Percentiles rank a stretch among this genome's conserved stretches.
Conservation (phyloP, 148 eudicot species). For the Suaeda aralocaspica region DNA sequence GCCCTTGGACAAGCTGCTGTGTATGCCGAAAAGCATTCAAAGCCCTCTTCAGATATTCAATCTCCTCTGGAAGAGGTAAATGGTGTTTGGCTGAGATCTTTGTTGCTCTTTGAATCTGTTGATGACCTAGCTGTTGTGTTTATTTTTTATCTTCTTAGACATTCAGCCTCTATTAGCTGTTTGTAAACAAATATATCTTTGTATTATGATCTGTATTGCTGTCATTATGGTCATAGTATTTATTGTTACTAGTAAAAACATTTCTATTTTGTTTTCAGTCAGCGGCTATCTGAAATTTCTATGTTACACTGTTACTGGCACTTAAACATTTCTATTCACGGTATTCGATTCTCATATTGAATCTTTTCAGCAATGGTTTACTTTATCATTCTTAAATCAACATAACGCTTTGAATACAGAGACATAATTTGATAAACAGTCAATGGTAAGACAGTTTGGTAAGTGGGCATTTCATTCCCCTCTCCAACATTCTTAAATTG, state of each 20-base stretch:
- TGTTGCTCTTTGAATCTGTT: not conserved
- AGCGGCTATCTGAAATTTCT: conserved; percentile 1
- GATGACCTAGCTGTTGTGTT: not conserved
- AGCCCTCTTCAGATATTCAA: conserved; percentile 51
- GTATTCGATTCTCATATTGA: not conserved
- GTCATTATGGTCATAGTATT: not conserved
- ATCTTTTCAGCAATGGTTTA: not conserved
- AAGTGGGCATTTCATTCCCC: too few species aligned
- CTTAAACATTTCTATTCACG: not conserved
- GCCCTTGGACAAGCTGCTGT: conserved; percentile 91
- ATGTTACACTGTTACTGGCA: too few species aligned
- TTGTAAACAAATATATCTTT: not conserved
- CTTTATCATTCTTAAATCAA: too few species aligned
- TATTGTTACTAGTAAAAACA: not conserved
- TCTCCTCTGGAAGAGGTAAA: conserved; percentile 76
- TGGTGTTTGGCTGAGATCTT: conserved; percentile 12
- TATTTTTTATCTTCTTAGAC: not conserved
- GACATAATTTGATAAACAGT: too few species aligned
- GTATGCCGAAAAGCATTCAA: conserved; percentile 62
- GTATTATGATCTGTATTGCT: not conserved
- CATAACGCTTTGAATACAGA: too few species aligned
- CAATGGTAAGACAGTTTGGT: too few species aligned
- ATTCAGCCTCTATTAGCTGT: not conserved
- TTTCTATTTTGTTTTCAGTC: not conserved
- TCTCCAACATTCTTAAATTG: too few species aligned